Conservation (phyloP, 306 rosid genomes). For the Fragaria nilgerrensis region DNA sequence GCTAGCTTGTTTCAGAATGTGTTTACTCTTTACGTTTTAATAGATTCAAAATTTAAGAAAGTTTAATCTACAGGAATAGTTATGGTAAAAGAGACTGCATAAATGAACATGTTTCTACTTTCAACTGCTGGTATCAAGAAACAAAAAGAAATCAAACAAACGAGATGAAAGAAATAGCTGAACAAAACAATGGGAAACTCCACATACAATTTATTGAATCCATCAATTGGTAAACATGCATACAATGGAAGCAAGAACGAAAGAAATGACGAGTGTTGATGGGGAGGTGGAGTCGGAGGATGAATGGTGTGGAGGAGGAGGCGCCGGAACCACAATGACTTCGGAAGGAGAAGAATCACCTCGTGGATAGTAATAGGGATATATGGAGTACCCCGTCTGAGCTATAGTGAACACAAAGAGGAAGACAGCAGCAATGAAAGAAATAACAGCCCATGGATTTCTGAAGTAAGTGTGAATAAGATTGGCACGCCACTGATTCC, state of each 20-base stretch:
- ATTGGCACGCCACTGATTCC: slow-evolving; percentile 24
- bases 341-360: not conserved
- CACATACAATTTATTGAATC: not conserved
- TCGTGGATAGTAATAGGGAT: slow-evolving; percentile 14
- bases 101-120: not conserved
- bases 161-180: not conserved
- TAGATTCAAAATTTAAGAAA: not conserved
- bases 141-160: not conserved
- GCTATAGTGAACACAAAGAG: slow-evolving; percentile 22
- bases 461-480: slow-evolving; percentile 26
- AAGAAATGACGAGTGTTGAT: not conserved
- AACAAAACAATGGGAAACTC: not conserved
- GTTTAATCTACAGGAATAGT: not conserved
- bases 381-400: slow-evolving; percentile 8
- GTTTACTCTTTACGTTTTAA: not conserved
- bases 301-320: slow-evolving; percentile 12
- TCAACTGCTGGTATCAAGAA: not conserved
- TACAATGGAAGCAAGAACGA: not conserved
- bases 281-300: not conserved
- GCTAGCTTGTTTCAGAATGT: not conserved
- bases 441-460: slow-evolving; percentile 31
- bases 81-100: not conserved
- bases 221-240: not conserved
- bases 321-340: not conserved
- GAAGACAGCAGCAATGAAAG: slow-evolving; percentile 15